Evolutionary conservation across 805 yeast genomes (phyloP).

Genomic region (Schwanniomyces vanrijiae): DNA sequence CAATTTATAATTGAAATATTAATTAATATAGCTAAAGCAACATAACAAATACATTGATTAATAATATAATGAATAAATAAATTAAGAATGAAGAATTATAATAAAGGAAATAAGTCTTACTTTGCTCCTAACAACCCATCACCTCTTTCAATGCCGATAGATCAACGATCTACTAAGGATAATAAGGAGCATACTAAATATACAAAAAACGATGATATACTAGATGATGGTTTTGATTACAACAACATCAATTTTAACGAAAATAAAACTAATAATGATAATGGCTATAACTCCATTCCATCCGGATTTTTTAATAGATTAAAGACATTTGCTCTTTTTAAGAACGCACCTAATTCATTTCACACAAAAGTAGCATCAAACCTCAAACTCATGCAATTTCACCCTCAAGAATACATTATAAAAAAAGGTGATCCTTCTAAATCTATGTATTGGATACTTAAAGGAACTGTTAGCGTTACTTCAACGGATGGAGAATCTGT

Average conservation of each 20-base stretch:
- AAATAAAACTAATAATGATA: slow-evolving; percentile 10
- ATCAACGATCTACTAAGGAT: neutral
- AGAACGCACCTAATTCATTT: slow-evolving; percentile 65
- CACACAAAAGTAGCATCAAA: slow-evolving; percentile 58
- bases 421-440: slow-evolving; percentile 71
- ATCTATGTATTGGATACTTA: slow-evolving; percentile 77
- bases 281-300: slow-evolving; percentile 37
- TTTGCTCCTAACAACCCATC: slow-evolving; percentile 26
- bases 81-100: neutral
- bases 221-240: slow-evolving; percentile 11
- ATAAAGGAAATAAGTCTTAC: slow-evolving; percentile 4
- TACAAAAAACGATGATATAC: neutral
- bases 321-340: slow-evolving; percentile 60
- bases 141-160: slow-evolving; percentile 17
- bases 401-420: slow-evolving; percentile 69
- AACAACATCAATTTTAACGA: slow-evolving; percentile 8
- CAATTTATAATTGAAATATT: neutral
- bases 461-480: slow-evolving; percentile 75
- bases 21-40: neutral
- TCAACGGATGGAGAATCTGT: slow-evolving; percentile 76
- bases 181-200: neutral
- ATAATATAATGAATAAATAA: neutral
- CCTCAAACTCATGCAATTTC: slow-evolving; percentile 57
- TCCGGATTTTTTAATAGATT: slow-evolving; percentile 54
- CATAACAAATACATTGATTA: neutral